Conservation (phyloP, 1,139 yeast species). For the Zygosaccharomyces sapae region DNA sequence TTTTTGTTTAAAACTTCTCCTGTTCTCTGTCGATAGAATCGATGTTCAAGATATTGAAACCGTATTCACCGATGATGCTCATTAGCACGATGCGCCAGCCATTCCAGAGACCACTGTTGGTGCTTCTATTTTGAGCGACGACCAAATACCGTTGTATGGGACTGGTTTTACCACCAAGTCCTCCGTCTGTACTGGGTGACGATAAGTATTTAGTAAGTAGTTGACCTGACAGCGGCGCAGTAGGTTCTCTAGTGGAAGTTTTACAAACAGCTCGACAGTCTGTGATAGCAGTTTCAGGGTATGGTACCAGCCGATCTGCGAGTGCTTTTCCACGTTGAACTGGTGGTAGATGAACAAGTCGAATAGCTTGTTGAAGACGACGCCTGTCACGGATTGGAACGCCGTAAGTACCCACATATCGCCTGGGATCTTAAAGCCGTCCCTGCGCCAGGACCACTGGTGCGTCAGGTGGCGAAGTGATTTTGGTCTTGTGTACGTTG, state of each 20-base stretch:
- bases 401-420: constrained; percentile 33
- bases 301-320: constrained; percentile 60
- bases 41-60: constrained; percentile 60
- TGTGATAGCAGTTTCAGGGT: constrained; percentile 50
- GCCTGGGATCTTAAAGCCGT: constrained; percentile 30
- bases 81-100: constrained; percentile 90
- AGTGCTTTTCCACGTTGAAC: constrained; percentile 65
- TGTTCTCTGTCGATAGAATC: constrained; percentile 44
- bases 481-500: constrained; percentile 20
- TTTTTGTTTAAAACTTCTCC: constrained; percentile 39
- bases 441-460: constrained; percentile 40
- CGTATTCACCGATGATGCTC: constrained; percentile 80
- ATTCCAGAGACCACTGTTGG: constrained; percentile 54
- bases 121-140: constrained; percentile 45
- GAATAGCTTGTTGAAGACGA: constrained; percentile 58
- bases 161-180: constrained; percentile 53
- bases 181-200: constrained; percentile 34
- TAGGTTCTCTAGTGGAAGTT: constrained; percentile 83
- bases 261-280: constrained; percentile 63
- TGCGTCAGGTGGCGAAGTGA: constrained; percentile 37
- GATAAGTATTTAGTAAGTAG: constrained; percentile 42
- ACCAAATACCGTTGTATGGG: constrained; percentile 49
- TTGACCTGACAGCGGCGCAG: constrained; percentile 80
- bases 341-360: constrained; percentile 65
- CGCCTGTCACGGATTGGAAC: constrained; percentile 50